Conservation (phyloP, 495 filamentous ascomycete species). For the Polyplosphaeria fusca region DNA sequence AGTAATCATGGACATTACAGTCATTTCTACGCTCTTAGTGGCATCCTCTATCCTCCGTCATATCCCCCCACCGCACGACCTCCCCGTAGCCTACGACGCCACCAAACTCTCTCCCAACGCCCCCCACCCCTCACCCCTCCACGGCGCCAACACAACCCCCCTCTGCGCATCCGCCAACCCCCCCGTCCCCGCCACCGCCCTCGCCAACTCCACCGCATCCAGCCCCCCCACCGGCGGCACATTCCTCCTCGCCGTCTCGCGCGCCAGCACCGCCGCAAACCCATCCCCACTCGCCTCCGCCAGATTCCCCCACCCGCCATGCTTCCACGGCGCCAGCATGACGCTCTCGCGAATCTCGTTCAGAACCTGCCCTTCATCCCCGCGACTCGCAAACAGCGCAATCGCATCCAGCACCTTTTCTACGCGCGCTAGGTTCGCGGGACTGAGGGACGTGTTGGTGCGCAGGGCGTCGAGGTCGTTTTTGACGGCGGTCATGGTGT, state of each 20-base stretch:
- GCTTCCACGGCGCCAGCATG: constrained; percentile 71
- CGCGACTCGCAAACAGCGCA: constrained; percentile 44
- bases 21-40: too few species aligned
- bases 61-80: too few species aligned
- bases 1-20: too few species aligned
- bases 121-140: constrained; percentile 65
- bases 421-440: constrained; percentile 50
- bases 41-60: too few species aligned
- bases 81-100: too few species aligned
- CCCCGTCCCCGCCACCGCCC: constrained; percentile 73
- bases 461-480: constrained; percentile 70
- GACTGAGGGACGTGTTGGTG: constrained; percentile 54
- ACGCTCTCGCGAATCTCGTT: constrained; percentile 49
- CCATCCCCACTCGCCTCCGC: constrained; percentile 49
- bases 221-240: constrained; percentile 68
- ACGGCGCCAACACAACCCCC: constrained; percentile 78
- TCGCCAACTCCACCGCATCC: constrained; percentile 64
- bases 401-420: constrained; percentile 58
- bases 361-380: constrained; percentile 20
- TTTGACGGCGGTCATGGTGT: constrained; percentile 75
- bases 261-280: constrained; percentile 73
- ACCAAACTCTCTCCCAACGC: constrained; percentile 41
- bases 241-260: constrained; percentile 69
- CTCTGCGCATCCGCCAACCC: constrained; percentile 68
- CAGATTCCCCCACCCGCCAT: constrained; percentile 74